Percentiles rank a stretch among this genome's conserved stretches.
phyloP scores from a whole-genome alignment of 1,139 yeast species.

The Kurtzmaniella quercitrusa region DNA sequence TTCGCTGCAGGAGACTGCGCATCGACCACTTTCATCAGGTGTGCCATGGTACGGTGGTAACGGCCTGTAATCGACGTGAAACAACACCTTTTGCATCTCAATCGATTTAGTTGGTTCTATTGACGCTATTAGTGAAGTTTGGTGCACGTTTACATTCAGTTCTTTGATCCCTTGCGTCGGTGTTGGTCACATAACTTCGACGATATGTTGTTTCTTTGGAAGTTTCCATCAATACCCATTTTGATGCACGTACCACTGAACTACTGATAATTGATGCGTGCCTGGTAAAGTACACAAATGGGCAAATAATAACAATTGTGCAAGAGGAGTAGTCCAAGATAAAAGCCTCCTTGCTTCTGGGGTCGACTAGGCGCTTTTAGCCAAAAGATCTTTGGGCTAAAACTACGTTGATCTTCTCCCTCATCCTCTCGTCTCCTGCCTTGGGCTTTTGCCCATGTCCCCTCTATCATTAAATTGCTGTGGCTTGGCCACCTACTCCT shows the following conservation, averaged over 20 bases:
- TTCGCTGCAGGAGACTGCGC: slow-evolving; percentile 1
- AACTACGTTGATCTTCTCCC: background rate
- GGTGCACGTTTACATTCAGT: background rate
- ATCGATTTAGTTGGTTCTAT: background rate
- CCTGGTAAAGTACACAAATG: too few relatives aligned
- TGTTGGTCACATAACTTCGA: too few relatives aligned
- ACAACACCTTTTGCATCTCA: background rate
- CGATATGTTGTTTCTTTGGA: too few relatives aligned
- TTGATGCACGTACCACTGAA: too few relatives aligned
- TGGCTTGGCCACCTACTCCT: background rate
- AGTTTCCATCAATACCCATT: too few relatives aligned
- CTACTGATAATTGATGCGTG: too few relatives aligned
- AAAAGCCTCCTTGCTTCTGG: too few relatives aligned
- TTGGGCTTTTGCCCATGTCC: background rate
- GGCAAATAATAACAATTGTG: too few relatives aligned
- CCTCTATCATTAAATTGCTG: background rate
- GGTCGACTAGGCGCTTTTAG: too few relatives aligned
- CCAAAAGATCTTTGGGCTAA: too few relatives aligned
- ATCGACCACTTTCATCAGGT: background rate
- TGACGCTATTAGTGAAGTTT: background rate
- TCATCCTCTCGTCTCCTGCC: background rate
- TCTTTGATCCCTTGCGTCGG: too few relatives aligned
- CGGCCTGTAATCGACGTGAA: background rate
- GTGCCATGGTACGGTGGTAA: background rate
- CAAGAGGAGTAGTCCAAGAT: too few relatives aligned